Evolutionary conservation across 1,284 basidiomycete genomes (phyloP).

Genomic region (Schizophyllum amplum): DNA sequence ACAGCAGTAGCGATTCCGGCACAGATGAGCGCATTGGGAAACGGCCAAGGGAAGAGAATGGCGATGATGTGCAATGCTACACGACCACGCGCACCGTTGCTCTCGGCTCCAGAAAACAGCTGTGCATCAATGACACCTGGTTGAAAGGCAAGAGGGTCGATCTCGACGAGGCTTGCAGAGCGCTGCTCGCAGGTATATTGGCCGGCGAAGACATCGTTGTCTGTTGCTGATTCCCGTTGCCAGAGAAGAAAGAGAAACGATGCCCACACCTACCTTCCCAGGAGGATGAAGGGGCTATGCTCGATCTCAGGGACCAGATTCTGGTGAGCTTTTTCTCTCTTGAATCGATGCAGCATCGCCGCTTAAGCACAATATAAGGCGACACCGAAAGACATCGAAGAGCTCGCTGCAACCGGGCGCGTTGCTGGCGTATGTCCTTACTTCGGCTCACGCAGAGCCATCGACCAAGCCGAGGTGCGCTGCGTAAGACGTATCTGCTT

Average conservation of each 20-base stretch:
- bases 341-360: too few species aligned
- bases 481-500: neutral
- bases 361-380: too few species aligned
- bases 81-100: slow-evolving; percentile 56
- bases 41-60: slow-evolving; percentile 18
- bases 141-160: slow-evolving; percentile 54
- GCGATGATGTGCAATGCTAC: slow-evolving; percentile 16
- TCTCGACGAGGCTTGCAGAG: slow-evolving; percentile 88
- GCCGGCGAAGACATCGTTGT: slow-evolving; percentile 1
- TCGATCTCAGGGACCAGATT: slow-evolving; percentile 87
- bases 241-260: slow-evolving; percentile 55
- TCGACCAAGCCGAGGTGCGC: slow-evolving; percentile 82
- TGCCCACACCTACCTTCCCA: slow-evolving; percentile 78
- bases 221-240: slow-evolving; percentile 1
- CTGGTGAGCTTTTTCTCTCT: slow-evolving; percentile 68
- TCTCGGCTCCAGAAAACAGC: slow-evolving; percentile 86
- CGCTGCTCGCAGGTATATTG: slow-evolving; percentile 68
- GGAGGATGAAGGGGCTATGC: slow-evolving; percentile 66
- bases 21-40: slow-evolving; percentile 18
- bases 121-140: slow-evolving; percentile 87
- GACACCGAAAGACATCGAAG: slow-evolving; percentile 89
- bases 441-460: slow-evolving; percentile 83
- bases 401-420: slow-evolving; percentile 71
- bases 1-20: neutral
- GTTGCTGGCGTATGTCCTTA: slow-evolving; percentile 80